Evolutionary conservation across 208 protist species (phyloP).

Genomic region (Trypanosoma cruzi): DNA sequence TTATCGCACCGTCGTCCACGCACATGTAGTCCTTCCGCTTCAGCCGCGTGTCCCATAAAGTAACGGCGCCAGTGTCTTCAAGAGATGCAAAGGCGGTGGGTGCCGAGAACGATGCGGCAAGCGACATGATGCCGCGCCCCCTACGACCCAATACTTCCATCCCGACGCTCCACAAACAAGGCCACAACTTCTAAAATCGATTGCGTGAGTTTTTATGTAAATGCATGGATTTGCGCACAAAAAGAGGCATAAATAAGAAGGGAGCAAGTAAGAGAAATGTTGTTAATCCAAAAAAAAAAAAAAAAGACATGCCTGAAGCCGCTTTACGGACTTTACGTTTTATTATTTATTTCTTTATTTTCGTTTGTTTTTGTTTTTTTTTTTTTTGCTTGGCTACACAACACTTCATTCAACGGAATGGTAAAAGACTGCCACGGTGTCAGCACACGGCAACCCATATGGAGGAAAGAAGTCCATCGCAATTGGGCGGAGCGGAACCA

Average conservation of each 20-base stretch:
- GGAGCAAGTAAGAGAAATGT: too few relatives aligned
- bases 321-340: too few relatives aligned
- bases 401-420: neutral
- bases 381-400: neutral
- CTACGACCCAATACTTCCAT: conserved; percentile 59
- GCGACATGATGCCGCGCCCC: conserved; percentile 44
- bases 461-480: neutral
- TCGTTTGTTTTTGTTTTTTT: too few relatives aligned
- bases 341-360: too few relatives aligned
- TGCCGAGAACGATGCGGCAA: conserved; percentile 32
- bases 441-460: neutral
- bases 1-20: conserved; percentile 23
- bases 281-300: too few relatives aligned
- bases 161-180: neutral
- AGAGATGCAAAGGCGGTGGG: conserved; percentile 56
- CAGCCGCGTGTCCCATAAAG: conserved; percentile 63
- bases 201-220: neutral
- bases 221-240: neutral
- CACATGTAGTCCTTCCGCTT: conserved; percentile 43
- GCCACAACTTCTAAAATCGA: neutral
- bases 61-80: conserved; percentile 34
- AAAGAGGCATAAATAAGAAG: too few relatives aligned
- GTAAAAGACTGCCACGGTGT: neutral
- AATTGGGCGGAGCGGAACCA: conserved; percentile 10
- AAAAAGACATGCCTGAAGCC: too few relatives aligned